These are phyloP conservation scores for Xylaria sp. DNA, from an alignment of 2,329 filamentous ascomycete species.

Conservation along the genomic window DNA sequence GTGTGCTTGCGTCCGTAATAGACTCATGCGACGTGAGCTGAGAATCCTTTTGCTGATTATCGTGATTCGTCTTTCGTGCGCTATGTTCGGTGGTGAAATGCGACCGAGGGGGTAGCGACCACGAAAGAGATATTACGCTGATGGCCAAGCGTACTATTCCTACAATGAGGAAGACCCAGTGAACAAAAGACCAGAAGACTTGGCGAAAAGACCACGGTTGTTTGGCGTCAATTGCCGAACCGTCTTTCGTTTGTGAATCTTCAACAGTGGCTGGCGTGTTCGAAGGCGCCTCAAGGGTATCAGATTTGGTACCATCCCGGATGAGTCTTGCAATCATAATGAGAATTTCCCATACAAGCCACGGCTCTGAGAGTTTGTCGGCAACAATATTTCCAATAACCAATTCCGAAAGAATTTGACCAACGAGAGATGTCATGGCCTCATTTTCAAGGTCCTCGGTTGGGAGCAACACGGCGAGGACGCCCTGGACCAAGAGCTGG, in stretches of 20 bases:
- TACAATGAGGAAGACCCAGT: constrained; percentile 51
- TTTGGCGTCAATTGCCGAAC: constrained; percentile 9
- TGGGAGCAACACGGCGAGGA: constrained; percentile 77
- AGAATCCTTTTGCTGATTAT: constrained; percentile 22
- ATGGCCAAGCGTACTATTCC: constrained; percentile 62
- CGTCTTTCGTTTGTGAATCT: constrained; percentile 5
- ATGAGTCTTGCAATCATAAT: constrained; percentile 58
- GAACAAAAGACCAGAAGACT: constrained; percentile 53
- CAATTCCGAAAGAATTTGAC: constrained; percentile 83
- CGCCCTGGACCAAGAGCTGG: constrained; percentile 77
- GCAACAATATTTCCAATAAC: constrained; percentile 78
- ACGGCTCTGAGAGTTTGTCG: constrained; percentile 77
- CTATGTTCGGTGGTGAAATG: constrained; percentile 21
- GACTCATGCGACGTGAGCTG: constrained; percentile 19
- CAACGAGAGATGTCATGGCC: constrained; percentile 75
- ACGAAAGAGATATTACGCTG: constrained; percentile 59
- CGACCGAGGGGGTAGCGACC: constrained; percentile 56
- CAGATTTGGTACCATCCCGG: constrained; percentile 25
- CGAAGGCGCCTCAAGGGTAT: constrained; percentile 11
- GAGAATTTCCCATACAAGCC: constrained; percentile 81
- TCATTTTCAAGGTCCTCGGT: constrained; percentile 88
- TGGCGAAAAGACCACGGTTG: constrained; percentile 39
- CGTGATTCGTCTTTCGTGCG: constrained; percentile 26
- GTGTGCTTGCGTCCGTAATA: constrained; percentile 5
- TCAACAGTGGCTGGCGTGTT: constrained; percentile 5